Conservation (phyloP, 2,329 filamentous ascomycete genomes). For the Chrysosphaeria jannelii region DNA sequence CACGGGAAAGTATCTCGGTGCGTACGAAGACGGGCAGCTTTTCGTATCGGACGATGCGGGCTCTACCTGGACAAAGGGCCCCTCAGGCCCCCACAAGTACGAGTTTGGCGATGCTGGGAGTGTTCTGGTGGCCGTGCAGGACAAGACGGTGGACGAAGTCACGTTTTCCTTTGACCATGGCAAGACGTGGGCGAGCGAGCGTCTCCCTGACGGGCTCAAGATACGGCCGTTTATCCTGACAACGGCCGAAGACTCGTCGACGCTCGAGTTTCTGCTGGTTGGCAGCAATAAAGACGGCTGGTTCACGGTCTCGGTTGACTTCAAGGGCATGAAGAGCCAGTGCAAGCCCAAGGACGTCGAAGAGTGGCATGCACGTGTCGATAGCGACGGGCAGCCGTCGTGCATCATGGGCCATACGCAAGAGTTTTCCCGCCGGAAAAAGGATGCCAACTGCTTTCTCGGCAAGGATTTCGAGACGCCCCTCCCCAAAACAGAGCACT, state of each 20-base stretch:
- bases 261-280: slow-evolving; percentile 62
- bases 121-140: slow-evolving; percentile 53
- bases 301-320: slow-evolving; percentile 52
- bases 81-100: slow-evolving; percentile 71
- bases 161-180: slow-evolving; percentile 75
- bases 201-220: slow-evolving; percentile 34
- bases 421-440: slow-evolving; percentile 58
- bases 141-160: slow-evolving; percentile 31
- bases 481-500: slow-evolving; percentile 35
- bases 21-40: slow-evolving; percentile 44
- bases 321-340: slow-evolving; percentile 46
- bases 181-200: slow-evolving; percentile 44
- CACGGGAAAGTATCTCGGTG: slow-evolving; percentile 40
- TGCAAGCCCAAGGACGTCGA: slow-evolving; percentile 60
- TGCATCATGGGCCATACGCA: slow-evolving; percentile 95
- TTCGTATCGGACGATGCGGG: slow-evolving; percentile 84
- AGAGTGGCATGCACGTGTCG: slow-evolving; percentile 58
- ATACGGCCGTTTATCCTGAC: slow-evolving; percentile 47
- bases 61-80: slow-evolving; percentile 45
- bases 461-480: slow-evolving; percentile 62
- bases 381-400: slow-evolving; percentile 49
- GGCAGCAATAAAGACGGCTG: slow-evolving; percentile 23
- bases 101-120: slow-evolving; percentile 88
- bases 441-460: slow-evolving; percentile 67
- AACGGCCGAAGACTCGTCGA: slow-evolving; percentile 78